Conservation (phyloP, 1,284 basidiomycete genomes). For the Heterobasidion annosum region DNA sequence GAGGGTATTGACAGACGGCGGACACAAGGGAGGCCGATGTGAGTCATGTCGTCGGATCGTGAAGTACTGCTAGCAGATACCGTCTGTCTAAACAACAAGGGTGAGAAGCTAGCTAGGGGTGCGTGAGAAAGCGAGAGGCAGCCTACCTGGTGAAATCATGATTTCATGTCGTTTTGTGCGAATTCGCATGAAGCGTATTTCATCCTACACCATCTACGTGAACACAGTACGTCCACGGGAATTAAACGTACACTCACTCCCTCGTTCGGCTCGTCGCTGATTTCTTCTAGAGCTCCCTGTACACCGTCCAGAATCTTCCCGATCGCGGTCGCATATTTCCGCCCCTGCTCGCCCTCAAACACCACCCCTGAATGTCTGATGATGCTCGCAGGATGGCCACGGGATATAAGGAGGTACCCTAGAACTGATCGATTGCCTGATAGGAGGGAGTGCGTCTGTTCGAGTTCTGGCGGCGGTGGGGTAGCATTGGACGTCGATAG, state of each 20-base stretch:
- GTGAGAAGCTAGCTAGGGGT: background rate
- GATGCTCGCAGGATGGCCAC: slow-evolving; percentile 57
- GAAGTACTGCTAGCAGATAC: slow-evolving; percentile 78
- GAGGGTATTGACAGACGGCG: background rate
- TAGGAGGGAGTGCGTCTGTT: slow-evolving; percentile 69
- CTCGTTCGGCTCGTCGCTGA: slow-evolving; percentile 48
- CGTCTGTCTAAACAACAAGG: slow-evolving; percentile 52
- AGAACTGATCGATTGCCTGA: slow-evolving; percentile 79
- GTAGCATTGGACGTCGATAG: slow-evolving; percentile 5
- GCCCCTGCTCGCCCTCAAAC: slow-evolving; percentile 82
- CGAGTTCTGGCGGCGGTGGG: slow-evolving; percentile 58
- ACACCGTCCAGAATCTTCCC: slow-evolving; percentile 73
- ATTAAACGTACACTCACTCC: slow-evolving; percentile 28
- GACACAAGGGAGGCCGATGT: background rate
- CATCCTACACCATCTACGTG: slow-evolving; percentile 47
- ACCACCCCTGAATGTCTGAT: slow-evolving; percentile 78
- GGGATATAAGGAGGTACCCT: slow-evolving; percentile 79
- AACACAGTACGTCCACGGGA: background rate
- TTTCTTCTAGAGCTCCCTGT: slow-evolving; percentile 62
- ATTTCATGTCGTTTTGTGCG: slow-evolving; percentile 87
- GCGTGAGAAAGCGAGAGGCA: slow-evolving; percentile 1
- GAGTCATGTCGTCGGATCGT: slow-evolving; percentile 52
- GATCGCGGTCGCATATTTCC: slow-evolving; percentile 72
- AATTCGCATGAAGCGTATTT: slow-evolving; percentile 83
- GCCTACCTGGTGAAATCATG: slow-evolving; percentile 87